phyloP scores from a whole-genome alignment of 371 early-diverging fungal genomes.

The Funneliformis caledonium region DNA sequence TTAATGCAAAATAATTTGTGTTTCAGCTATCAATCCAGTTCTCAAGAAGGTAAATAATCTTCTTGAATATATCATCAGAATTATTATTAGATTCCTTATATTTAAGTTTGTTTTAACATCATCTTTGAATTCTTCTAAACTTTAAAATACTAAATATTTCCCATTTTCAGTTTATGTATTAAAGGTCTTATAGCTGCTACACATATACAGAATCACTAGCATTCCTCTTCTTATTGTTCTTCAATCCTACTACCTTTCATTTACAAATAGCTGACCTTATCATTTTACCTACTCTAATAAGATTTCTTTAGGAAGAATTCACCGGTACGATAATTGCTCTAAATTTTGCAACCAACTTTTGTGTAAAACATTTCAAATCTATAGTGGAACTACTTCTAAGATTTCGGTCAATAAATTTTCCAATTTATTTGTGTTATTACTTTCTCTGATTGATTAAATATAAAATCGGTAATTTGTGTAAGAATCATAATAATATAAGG shows the following conservation, averaged over 20 bases:
- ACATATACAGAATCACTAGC: conserved; percentile 10
- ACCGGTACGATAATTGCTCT: not conserved
- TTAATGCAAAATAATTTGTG: conserved; percentile 52
- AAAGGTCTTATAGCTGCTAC: conserved; percentile 46
- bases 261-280: conserved; percentile 36
- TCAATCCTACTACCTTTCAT: conserved; percentile 8
- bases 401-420: conserved; percentile 55
- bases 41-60: conserved; percentile 56
- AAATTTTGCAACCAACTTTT: conserved; percentile 38
- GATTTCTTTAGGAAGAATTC: not conserved
- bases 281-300: not conserved
- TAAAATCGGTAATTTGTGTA: not conserved
- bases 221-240: conserved; percentile 20
- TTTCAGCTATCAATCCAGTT: conserved; percentile 59
- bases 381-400: conserved; percentile 46
- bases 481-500: not conserved
- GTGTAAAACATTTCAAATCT: conserved; percentile 42
- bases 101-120: not conserved
- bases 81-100: no score
- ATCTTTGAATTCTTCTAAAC: conserved; percentile 9
- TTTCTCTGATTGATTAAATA: conserved; percentile 41
- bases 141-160: conserved; percentile 16
- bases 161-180: conserved; percentile 59
- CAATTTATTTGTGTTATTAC: conserved; percentile 47
- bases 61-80: not conserved